phyloP scores from a whole-genome alignment of 2,329 filamentous ascomycete genomes.

The Phaeoacremonium minimum region DNA sequence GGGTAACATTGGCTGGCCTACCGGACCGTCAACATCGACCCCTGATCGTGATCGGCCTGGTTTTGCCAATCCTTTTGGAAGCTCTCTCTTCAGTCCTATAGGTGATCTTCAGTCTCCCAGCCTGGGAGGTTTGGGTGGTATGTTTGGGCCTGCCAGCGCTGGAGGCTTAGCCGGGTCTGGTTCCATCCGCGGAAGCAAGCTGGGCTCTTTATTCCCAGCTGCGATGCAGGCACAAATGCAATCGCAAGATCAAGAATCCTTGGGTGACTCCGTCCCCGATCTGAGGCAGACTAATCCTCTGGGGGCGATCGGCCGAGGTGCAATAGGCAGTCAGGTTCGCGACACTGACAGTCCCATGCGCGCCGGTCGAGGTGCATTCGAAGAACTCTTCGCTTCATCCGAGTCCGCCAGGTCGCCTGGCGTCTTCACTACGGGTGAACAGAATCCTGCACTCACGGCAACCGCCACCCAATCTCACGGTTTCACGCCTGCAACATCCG shows the following conservation, averaged over 20 bases:
- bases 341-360: conserved; percentile 59
- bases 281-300: conserved; percentile 58
- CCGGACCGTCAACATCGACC: conserved; percentile 55
- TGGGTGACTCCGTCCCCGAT: conserved; percentile 55
- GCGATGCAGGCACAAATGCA: conserved; percentile 93
- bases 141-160: conserved; percentile 63
- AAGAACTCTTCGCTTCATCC: conserved; percentile 44
- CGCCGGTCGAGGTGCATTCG: conserved; percentile 48
- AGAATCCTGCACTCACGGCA: conserved; percentile 26
- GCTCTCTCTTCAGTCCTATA: conserved; percentile 72
- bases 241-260: conserved; percentile 57
- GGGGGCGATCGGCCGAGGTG: conserved; percentile 62
- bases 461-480: conserved; percentile 23
- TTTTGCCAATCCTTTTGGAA: conserved; percentile 64
- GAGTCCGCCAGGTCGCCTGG: conserved; percentile 26
- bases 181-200: conserved; percentile 74
- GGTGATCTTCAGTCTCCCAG: conserved; percentile 75
- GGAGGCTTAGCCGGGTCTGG: conserved; percentile 54
- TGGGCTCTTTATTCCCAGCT: conserved; percentile 81
- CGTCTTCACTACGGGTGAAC: conserved; percentile 32
- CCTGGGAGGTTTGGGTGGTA: conserved; percentile 60
- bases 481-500: conserved; percentile 21
- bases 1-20: conserved; percentile 59
- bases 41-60: conserved; percentile 61
- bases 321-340: conserved; percentile 48